Evolutionary conservation across 176 grass and related monocot species (phyloP).

Genomic region (Otatea glauca): DNA sequence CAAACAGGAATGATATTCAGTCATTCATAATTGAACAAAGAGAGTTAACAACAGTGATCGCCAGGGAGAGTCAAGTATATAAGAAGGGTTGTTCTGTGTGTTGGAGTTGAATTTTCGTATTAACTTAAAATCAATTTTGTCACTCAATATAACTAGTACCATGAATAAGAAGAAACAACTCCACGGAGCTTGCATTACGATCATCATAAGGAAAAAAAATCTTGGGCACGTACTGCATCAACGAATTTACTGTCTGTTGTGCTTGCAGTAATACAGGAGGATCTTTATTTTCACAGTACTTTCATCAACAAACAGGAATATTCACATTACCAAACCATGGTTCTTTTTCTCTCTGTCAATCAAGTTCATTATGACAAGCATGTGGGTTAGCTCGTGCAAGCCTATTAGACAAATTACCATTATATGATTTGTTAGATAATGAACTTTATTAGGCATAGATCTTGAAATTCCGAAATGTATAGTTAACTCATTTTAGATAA

Average conservation of each 20-base stretch:
- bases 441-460: neutral
- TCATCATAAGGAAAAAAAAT: neutral
- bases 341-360: neutral
- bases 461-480: neutral
- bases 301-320: neutral
- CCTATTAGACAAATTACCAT: neutral
- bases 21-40: neutral
- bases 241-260: neutral
- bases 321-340: neutral
- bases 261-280: neutral
- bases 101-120: neutral
- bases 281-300: neutral
- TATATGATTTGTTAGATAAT: neutral
- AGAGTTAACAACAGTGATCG: neutral
- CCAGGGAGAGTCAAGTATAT: neutral
- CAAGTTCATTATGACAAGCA: neutral
- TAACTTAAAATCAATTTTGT: neutral
- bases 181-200: constrained; percentile 8
- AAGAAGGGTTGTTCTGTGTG: neutral
- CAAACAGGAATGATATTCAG: neutral
- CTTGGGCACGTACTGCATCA: neutral
- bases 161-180: neutral
- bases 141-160: neutral
- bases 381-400: neutral
- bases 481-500: neutral